These are phyloP conservation scores for Geosmithia morbida DNA, from an alignment of 2,329 filamentous ascomycete species.

Conservation along the genomic window DNA sequence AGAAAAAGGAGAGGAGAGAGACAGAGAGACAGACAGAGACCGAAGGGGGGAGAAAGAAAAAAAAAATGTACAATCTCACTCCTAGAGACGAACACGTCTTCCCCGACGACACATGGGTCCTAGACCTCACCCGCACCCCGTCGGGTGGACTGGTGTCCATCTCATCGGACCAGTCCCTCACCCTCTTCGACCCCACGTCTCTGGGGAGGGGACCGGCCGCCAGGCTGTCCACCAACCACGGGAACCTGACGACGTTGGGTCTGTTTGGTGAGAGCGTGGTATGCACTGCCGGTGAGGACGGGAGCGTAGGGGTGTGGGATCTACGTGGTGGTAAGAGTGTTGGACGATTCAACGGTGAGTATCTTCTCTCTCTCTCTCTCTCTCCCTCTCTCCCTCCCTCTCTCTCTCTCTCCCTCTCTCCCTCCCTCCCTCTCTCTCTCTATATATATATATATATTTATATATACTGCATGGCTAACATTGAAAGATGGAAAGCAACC, in stretches of 20 bases:
- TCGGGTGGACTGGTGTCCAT: conserved; percentile 42
- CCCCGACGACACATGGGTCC: conserved; percentile 35
- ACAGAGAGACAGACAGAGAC: too few relatives aligned
- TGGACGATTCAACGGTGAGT: conserved; percentile 30
- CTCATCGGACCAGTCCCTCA: conserved; percentile 56
- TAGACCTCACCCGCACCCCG: conserved; percentile 36
- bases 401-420: not conserved
- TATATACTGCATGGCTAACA: not conserved
- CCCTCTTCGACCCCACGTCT: conserved; percentile 48
- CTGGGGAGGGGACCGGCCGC: conserved; percentile 28
- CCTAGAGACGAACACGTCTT: conserved; percentile 15
- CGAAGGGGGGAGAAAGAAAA: too few relatives aligned
- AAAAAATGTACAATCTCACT: conserved; percentile 17
- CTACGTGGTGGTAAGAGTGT: conserved; percentile 31
- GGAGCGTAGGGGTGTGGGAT: conserved; percentile 53
- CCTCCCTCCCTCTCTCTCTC: not conserved
- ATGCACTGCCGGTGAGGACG: conserved; percentile 59
- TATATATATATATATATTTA: not conserved
- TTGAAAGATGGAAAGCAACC: conserved; percentile 19
- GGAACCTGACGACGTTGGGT: conserved; percentile 49
- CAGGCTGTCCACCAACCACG: conserved; percentile 35
- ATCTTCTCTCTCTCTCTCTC: not conserved
- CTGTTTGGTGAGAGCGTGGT: conserved; percentile 39
- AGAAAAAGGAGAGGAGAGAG: too few relatives aligned
- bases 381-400: not conserved